These are phyloP conservation scores for Pythium phragmitis DNA, from an alignment of 352 stramenopile species.

Conservation along the genomic window DNA sequence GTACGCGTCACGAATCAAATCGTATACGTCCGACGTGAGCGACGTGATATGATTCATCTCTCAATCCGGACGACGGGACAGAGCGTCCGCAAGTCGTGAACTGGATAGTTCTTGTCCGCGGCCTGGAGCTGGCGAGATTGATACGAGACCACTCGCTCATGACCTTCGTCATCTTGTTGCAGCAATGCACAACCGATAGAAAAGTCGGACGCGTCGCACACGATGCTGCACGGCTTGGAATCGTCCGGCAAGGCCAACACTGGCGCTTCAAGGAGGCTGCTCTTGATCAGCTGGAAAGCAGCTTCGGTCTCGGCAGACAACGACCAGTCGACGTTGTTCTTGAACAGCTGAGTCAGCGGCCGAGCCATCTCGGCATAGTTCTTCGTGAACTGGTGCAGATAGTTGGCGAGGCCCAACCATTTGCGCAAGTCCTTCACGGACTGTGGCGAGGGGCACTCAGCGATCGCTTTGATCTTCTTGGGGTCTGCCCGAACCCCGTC, in stretches of 20 bases:
- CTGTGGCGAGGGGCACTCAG: constrained; percentile 5
- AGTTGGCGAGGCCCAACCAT: too few relatives aligned
- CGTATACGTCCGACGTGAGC: too few relatives aligned
- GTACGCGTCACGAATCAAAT: constrained; percentile 14
- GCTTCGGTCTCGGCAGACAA: neutral
- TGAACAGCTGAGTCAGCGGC: neutral
- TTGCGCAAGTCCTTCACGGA: constrained; percentile 6
- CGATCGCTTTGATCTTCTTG: constrained; percentile 17
- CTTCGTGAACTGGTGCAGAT: neutral
- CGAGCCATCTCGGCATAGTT: neutral
- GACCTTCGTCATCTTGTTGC: too few relatives aligned
- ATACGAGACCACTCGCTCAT: too few relatives aligned
- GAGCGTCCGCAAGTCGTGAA: too few relatives aligned
- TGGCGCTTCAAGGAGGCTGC: neutral
- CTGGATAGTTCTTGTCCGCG: too few relatives aligned
- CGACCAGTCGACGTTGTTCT: neutral
- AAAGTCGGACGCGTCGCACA: too few relatives aligned
- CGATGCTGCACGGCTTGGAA: neutral
- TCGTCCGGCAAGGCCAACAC: neutral
- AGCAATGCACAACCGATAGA: too few relatives aligned
- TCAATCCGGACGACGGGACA: too few relatives aligned
- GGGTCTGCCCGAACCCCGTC: constrained; percentile 23
- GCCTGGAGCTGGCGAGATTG: too few relatives aligned
- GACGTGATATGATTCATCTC: too few relatives aligned
- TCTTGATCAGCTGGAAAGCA: neutral